phyloP scores from a whole-genome alignment of 2,329 filamentous ascomycete genomes.

The Tolypocladium tropicale region DNA sequence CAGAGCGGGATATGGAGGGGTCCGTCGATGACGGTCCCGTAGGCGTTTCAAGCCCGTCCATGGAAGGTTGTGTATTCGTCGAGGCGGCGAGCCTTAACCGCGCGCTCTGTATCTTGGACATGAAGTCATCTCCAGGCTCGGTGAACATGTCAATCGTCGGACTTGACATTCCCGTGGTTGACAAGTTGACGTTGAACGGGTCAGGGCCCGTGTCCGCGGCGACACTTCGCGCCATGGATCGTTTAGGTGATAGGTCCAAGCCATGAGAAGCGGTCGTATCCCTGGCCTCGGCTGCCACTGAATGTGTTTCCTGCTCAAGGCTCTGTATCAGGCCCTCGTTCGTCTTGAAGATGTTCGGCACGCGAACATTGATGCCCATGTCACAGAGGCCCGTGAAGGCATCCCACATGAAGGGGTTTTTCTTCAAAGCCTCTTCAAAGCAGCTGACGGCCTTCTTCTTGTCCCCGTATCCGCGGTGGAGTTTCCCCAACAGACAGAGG shows the following conservation, averaged over 20 bases:
- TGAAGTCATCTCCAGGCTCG: conserved; percentile 43
- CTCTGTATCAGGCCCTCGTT: conserved; percentile 43
- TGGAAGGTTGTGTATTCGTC: conserved; percentile 24
- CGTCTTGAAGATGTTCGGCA: conserved; percentile 78
- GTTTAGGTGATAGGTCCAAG: conserved; percentile 31
- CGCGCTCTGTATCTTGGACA: conserved; percentile 44
- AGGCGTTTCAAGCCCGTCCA: conserved; percentile 56
- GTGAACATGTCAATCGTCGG: conserved; percentile 28
- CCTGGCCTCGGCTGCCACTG: conserved; percentile 21
- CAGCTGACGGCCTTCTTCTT: conserved; percentile 74
- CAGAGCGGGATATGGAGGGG: conserved; percentile 11
- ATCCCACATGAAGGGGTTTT: conserved; percentile 98
- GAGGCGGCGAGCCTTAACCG: conserved; percentile 33
- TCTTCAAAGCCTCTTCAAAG: conserved; percentile 80
- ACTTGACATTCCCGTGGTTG: conserved; percentile 29
- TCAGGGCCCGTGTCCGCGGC: conserved; percentile 30
- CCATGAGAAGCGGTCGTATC: conserved; percentile 22
- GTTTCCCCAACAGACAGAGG: conserved; percentile 75
- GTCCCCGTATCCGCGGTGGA: conserved; percentile 74
- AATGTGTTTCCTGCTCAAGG: conserved; percentile 27
- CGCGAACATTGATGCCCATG: conserved; percentile 69
- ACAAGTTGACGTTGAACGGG: conserved; percentile 39
- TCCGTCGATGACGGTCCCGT: conserved; percentile 15
- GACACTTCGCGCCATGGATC: conserved; percentile 26
- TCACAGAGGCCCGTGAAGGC: conserved; percentile 85